Conservation (phyloP, 768 basidiomycete genomes). For the Cubamyces sp. region DNA sequence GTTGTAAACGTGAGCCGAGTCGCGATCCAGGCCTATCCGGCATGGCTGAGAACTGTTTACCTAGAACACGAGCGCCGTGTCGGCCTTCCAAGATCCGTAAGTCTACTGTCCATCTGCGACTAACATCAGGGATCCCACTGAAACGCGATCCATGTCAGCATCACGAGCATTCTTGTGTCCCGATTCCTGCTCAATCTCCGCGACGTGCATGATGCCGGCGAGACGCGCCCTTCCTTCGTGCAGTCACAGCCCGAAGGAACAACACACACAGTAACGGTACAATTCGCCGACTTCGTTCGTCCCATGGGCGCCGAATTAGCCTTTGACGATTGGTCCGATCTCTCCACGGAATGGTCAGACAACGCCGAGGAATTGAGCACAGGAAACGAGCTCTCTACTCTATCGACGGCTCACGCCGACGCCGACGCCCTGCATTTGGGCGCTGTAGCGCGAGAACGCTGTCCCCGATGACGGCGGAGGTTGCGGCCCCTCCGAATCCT, state of each 20-base stretch:
- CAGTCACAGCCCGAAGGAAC: neutral
- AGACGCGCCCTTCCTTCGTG: conserved; percentile 9
- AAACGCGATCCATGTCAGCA: neutral
- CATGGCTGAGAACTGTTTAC: neutral
- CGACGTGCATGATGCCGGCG: neutral
- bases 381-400: conserved; percentile 1
- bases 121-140: neutral
- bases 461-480: too few relatives aligned
- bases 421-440: too few relatives aligned
- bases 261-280: neutral
- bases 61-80: conserved; percentile 9
- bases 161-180: conserved; percentile 19
- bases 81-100: conserved; percentile 19
- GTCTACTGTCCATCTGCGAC: neutral
- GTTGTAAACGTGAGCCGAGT: neutral
- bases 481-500: too few relatives aligned
- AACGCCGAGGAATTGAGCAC: neutral
- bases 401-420: neutral
- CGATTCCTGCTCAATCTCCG: conserved; percentile 22
- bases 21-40: too few relatives aligned
- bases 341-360: neutral
- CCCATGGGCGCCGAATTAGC: conserved; percentile 14
- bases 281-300: conserved; percentile 16
- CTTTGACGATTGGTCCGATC: neutral
- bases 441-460: too few relatives aligned